Evolutionary conservation across 2,329 filamentous ascomycete genomes (phyloP), one percentile per base, ranked within the genome.

Genomic region (Piedraia hortae): DNA sequence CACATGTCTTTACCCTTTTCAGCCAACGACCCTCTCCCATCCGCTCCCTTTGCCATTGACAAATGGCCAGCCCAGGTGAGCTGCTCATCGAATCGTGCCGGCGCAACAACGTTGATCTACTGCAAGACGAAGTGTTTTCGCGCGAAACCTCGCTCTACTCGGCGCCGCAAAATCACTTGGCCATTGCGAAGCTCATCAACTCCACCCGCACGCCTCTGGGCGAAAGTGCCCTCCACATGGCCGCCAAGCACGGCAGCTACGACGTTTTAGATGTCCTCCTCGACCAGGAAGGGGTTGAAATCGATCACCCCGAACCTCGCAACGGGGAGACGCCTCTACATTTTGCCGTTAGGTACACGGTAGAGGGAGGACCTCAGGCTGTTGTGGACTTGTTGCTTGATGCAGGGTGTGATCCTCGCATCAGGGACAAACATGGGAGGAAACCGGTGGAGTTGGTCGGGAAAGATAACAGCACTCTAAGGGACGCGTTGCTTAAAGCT

Each of bases 61-160:
- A n/a, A n/a, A n/a, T n/a, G n/a, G n/a, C n/a, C n/a, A n/a, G n/a
- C n/a, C 63, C 67, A 20, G 59, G 68, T 45, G 82, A 93, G 53
- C 62, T 74, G 39, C 62, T 93, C 36, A 64, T 93, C 48, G 82
- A 89, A 53, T 75, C 85, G 37, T 89, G 74, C 51, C 75, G 82
- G 29, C 64, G 78, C 40, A 82, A 93, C 58, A 91, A 93, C 50
- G 67, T 67, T 34, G 69, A 82, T 24, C 64, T 93, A 28, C 63
- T 93, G 25, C 50, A 61, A 35, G 69, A 85, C 37, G 59, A 80
- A 26, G 56, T 91, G 33, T 48, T 59, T 18, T 50, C 51, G 32
- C 22, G 21, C 12, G 29, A 34, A 2, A 51, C 62, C 39, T 43
- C 44, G 31, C 44, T 49, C 24, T 42, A 51, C 5, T 47, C 55